These are phyloP conservation scores for Hymenotorrendiella dingleyae DNA, from an alignment of 2,329 filamentous ascomycete species.

Conservation along the genomic window DNA sequence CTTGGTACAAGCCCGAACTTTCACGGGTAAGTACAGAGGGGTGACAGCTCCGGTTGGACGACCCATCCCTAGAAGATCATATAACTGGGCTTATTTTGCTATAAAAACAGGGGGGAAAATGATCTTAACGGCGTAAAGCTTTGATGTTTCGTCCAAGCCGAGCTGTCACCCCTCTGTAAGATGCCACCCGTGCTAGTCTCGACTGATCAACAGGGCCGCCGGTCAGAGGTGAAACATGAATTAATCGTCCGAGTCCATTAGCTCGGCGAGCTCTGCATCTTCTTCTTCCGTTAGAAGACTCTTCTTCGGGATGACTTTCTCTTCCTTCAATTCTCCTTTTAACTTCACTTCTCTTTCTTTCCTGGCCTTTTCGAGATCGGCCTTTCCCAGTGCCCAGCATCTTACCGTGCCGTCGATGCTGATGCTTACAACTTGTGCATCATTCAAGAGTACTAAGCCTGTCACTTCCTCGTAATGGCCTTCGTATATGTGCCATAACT, in stretches of 20 bases:
- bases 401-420: constrained; percentile 87
- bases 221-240: too few relatives aligned
- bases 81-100: too few relatives aligned
- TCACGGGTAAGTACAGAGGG: too few relatives aligned
- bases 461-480: constrained; percentile 95
- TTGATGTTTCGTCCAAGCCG: too few relatives aligned
- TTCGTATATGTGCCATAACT: constrained; percentile 65
- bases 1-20: too few relatives aligned
- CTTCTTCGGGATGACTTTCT: constrained; percentile 40
- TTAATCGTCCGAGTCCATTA: constrained; percentile 72
- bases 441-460: constrained; percentile 59
- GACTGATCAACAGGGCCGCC: too few relatives aligned
- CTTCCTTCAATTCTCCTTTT: constrained; percentile 36
- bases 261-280: constrained; percentile 82
- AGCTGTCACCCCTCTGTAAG: too few relatives aligned
- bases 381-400: constrained; percentile 67
- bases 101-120: too few relatives aligned
- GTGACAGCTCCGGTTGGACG: too few relatives aligned
- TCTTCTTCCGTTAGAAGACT: constrained; percentile 76
- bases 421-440: constrained; percentile 64
- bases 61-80: too few relatives aligned
- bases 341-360: constrained; percentile 44
- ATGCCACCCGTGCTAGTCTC: too few relatives aligned
- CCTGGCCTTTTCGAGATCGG: constrained; percentile 50
- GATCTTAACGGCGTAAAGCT: too few relatives aligned